These are phyloP conservation scores for Penicillium freii DNA, from an alignment of 2,329 filamentous ascomycete species.

Conservation along the genomic window DNA sequence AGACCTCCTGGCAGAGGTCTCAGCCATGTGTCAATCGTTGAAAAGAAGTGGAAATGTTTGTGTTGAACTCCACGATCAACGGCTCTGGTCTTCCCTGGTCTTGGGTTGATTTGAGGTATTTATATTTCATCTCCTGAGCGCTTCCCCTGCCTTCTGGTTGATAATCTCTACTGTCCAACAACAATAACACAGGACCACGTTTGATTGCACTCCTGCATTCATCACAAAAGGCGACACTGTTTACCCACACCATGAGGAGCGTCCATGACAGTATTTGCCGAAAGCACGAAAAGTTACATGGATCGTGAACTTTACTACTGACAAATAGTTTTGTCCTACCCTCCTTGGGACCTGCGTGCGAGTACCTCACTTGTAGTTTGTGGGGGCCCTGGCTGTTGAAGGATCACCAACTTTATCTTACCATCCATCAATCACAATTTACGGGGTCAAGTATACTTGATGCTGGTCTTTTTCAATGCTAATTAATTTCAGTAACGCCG, in stretches of 20 bases:
- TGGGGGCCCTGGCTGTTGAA: background rate
- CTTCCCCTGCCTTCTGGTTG: too few species aligned
- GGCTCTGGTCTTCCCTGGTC: background rate
- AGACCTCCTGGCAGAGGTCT: background rate
- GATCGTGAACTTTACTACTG: slow-evolving; percentile 6
- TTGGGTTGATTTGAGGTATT: background rate
- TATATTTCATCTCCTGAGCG: background rate
- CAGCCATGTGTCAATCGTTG: background rate
- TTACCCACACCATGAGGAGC: background rate
- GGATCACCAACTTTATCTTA: background rate
- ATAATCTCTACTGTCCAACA: background rate
- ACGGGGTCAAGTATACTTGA: background rate
- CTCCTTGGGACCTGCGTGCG: background rate
- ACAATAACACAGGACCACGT: background rate
- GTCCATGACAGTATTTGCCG: background rate
- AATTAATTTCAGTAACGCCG: background rate
- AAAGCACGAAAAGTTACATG: slow-evolving; percentile 17
- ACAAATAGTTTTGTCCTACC: slow-evolving; percentile 17
- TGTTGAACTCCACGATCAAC: too few species aligned
- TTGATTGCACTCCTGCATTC: background rate
- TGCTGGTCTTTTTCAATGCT: too few species aligned
- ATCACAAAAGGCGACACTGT: background rate
- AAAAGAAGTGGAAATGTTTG: background rate
- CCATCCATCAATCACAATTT: too few species aligned
- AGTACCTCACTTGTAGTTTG: background rate